Evolutionary conservation across 371 early-diverging fungal species (phyloP).

Genomic region (Apophysomyces trapeziformis): DNA sequence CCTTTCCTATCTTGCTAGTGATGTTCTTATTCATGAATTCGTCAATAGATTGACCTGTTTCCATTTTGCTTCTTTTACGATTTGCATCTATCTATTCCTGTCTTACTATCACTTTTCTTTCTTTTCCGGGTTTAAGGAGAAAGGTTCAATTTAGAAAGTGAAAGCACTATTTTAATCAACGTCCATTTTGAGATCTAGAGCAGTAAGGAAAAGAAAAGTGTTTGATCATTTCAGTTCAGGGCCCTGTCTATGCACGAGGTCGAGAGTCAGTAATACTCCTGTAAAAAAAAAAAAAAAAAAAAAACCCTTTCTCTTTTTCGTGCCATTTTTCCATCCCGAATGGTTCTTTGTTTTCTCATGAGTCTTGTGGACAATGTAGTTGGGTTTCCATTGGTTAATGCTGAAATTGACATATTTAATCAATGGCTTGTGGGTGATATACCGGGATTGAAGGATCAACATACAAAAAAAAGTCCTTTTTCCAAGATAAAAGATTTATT

Average conservation of each 20-base stretch:
- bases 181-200: conserved; percentile 14
- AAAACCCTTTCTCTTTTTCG: conserved; percentile 27
- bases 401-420: no score
- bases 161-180: conserved; percentile 11
- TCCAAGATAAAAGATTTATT: no score
- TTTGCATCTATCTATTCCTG: conserved; percentile 8
- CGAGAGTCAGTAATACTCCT: conserved; percentile 2
- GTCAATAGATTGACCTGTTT: no score
- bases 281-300: conserved; percentile 7
- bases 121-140: conserved; percentile 20
- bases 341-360: background rate
- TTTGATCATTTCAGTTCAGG: conserved; percentile 1
- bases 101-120: background rate
- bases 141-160: conserved; percentile 19
- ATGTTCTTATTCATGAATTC: background rate
- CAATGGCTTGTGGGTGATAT: no score
- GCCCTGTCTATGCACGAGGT: conserved; percentile 7
- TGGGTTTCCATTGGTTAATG: no score
- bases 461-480: no score
- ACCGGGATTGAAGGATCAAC: no score
- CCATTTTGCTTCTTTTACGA: background rate
- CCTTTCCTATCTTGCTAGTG: background rate
- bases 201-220: conserved; percentile 5
- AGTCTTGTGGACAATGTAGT: background rate
- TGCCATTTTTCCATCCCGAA: conserved; percentile 14